Evolutionary conservation across 805 yeast species (phyloP), one percentile per base, ranked within the genome.

Genomic region (Metschnikowia continentalis): DNA sequence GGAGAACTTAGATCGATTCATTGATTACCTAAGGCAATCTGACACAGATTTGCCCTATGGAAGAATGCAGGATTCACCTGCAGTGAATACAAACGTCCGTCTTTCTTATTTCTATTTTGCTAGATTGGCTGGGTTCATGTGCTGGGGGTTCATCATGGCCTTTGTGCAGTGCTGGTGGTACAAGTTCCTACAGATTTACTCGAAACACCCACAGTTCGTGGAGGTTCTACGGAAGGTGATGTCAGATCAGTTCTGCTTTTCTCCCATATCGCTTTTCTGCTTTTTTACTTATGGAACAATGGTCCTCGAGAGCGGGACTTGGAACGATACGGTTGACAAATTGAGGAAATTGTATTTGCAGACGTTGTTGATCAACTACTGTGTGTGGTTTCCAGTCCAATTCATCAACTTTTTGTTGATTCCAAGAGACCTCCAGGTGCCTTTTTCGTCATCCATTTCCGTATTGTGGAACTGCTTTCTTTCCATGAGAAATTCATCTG

Each of bases 391-490:
- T 48, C 80, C 88, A 8, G 90, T 86, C 19, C 95, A 88, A 60
- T 83, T 88, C 55, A 71, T 87, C 55, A 88, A 88, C 60, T 88
- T 88, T 58, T 72, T 84, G 49, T 62, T 85, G 2, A 79, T 88
- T 67, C 92, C 92, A 1, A 75, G 81, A 52, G 76, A 76, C 53
- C 79, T 83, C 58, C 98, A 92, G 67, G 96, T 92, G 5, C 97
- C 97, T 0, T 92, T 94, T 65, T 84, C 95, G 49, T 86, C 94
- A 7, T 88, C 70, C 17, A 74, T 94, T 5, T 92, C 96, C 30
- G 95, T 92, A 17, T 71, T 92, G 35, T 92, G 99, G 98, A 92
- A 94, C 64, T 90, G 97, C 48, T 91, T 87, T 70, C 71, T 92
- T 46, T 90, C 96, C 0, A 82, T 88, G 79, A 76, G 88, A 61